Conservation (phyloP, 2,329 filamentous ascomycete genomes). For the Hymenoscyphus infarciens region DNA sequence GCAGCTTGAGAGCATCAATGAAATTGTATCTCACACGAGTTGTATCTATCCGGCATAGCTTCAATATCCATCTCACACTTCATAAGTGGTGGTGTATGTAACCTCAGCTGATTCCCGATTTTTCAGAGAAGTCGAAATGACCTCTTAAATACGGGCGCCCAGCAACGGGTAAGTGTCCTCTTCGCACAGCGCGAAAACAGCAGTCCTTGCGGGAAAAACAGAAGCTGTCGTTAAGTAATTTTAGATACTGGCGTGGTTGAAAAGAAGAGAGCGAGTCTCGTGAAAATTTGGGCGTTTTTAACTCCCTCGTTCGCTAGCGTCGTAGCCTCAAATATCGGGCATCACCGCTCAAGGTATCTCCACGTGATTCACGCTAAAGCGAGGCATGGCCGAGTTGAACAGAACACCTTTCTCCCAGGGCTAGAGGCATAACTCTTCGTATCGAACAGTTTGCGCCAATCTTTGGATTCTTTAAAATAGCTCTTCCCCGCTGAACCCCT, state of each 20-base stretch:
- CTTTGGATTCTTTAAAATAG: neutral
- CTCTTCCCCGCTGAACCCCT: neutral
- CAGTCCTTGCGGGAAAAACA: constrained; percentile 43
- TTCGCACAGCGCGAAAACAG: constrained; percentile 69
- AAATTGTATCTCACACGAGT: neutral
- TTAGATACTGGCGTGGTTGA: constrained; percentile 51
- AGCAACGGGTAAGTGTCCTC: constrained; percentile 62
- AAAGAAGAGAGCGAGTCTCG: constrained; percentile 35
- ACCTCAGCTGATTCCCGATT: constrained; percentile 72
- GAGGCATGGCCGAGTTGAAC: constrained; percentile 6
- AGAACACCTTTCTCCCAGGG: constrained; percentile 10
- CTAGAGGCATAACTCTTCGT: neutral
- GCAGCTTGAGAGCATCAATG: neutral
- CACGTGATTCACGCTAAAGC: neutral
- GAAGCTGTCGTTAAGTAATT: constrained; percentile 53
- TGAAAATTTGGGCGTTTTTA: constrained; percentile 8
- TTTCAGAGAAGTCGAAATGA: constrained; percentile 60
- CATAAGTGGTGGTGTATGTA: constrained; percentile 42
- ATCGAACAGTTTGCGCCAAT: neutral
- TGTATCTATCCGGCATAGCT: no score
- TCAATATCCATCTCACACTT: no score
- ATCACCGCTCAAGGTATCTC: neutral
- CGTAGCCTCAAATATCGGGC: neutral
- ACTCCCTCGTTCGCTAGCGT: neutral
- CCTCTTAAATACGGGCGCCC: constrained; percentile 67